phyloP scores from a whole-genome alignment of 2,329 filamentous ascomycete genomes.

The Davidsoniella australis region DNA sequence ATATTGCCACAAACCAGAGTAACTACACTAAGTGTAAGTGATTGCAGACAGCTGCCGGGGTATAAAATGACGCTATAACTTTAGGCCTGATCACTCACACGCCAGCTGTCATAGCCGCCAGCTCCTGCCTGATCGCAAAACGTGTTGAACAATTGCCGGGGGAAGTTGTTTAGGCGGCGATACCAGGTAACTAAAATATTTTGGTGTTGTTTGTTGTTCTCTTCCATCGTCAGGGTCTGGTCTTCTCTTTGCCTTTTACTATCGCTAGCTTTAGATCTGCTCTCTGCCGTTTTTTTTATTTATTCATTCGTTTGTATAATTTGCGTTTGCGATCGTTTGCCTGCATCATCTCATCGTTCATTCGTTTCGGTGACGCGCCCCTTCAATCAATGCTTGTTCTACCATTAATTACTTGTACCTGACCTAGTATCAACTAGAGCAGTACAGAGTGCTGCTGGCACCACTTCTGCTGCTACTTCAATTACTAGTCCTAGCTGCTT shows the following conservation, averaged over 20 bases:
- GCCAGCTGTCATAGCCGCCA: no score
- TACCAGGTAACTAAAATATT: no score
- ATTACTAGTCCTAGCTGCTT: no score
- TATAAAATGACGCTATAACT: no score
- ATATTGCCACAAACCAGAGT: no score
- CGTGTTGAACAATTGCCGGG: no score
- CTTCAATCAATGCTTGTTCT: not conserved
- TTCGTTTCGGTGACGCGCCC: not conserved
- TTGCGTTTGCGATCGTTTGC: not conserved
- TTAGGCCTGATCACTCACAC: no score
- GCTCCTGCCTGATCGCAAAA: no score
- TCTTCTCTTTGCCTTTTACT: not conserved
- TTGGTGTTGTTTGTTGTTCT: not conserved
- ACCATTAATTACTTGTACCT: not conserved
- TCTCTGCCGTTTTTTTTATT: not conserved
- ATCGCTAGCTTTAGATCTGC: not conserved
- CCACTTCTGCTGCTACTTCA: not conserved
- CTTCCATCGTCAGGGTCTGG: not conserved
- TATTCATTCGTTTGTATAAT: not conserved
- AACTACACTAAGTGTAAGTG: no score
- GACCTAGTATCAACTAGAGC: not conserved
- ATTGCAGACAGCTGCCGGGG: no score
- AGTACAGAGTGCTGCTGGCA: not conserved
- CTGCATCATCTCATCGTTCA: not conserved
- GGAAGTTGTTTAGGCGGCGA: no score